Percentiles rank a stretch among this genome's conserved stretches.
Evolutionary conservation across 345 rosid species (phyloP).

Genomic region (Stellera chamaejasme): DNA sequence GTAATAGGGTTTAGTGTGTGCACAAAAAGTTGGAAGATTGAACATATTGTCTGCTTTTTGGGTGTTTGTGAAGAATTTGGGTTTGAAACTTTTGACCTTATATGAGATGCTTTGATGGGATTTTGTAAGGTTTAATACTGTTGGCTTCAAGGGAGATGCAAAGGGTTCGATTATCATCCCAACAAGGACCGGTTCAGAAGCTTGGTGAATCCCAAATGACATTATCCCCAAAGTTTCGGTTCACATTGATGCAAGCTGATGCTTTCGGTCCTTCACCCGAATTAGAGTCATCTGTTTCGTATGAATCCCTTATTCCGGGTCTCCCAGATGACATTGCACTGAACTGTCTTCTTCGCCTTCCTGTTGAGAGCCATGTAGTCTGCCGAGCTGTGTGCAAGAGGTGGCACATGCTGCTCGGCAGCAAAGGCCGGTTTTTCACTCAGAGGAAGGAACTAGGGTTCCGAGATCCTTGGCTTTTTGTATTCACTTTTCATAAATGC

Average conservation of each 20-base stretch:
- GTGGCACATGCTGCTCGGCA: constrained; percentile 63
- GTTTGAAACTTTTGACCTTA: too few species aligned
- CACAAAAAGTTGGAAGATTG: too few species aligned
- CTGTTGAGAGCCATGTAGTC: constrained; percentile 55
- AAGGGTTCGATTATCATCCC: constrained; percentile 72
- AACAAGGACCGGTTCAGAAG: constrained; percentile 71
- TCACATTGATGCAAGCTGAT: constrained; percentile 52
- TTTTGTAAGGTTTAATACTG: background rate
- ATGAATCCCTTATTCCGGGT: constrained; percentile 72
- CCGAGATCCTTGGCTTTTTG: constrained; percentile 81
- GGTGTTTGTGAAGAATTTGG: too few species aligned
- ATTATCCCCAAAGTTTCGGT: constrained; percentile 67
- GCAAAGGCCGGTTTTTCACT: constrained; percentile 60
- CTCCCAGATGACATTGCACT: constrained; percentile 86
- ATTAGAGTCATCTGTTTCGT: constrained; percentile 36
- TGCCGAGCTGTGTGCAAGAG: constrained; percentile 71
- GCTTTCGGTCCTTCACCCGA: constrained; percentile 45
- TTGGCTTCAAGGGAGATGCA: constrained; percentile 43
- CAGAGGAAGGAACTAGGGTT: constrained; percentile 62
- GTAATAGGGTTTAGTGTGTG: too few species aligned
- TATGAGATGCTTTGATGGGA: too few species aligned
- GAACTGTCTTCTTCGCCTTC: constrained; percentile 68
- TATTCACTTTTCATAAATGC: constrained; percentile 62
- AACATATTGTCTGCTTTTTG: too few species aligned
- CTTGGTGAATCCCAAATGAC: constrained; percentile 88